Evolutionary conservation across 345 rosid genomes (phyloP), one percentile per base, ranked within the genome.

Genomic region (Rhodamnia argentea): DNA sequence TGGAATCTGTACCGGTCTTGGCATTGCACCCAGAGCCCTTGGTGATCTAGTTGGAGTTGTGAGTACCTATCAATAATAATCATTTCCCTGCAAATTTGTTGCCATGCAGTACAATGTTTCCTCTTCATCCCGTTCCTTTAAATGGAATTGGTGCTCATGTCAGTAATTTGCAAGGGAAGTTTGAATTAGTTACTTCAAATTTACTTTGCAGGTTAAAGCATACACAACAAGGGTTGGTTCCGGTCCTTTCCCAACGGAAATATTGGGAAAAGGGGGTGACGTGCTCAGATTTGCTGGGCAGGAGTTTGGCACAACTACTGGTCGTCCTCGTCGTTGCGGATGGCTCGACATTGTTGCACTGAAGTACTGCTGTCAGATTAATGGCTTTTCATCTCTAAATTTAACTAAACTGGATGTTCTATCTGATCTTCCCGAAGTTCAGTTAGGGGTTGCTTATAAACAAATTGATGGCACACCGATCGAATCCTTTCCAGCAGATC

Each of bases 251-350:
- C 99, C 99, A 0, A 97, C 99, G 18, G 99, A 97, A 90, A 92
- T 94, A 83, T 90, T 95, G 89, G 99, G 96, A 40, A 87, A 93
- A 85, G 98, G 94, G n/a, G 99, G 98, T 86, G 99, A 97, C 87
- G 88, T 92, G 85, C 99, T 97, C 42, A 91, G 99, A 91, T 89
- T 91, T 88, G 95, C 94, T 56, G 99, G 99, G 85, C 98, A 96
- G 82, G 99, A 95, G 91, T 96, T 97, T 89, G 99, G 99, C 85
- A 96, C 99, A 42, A 94, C 98, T 50, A 97, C 99, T 16, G 99
- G 99, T 51, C 99, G 99, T 62, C 99, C 99, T 89, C 98, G 99
- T 54, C 98, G 99, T 82, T 97, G 99, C 87, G 99, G 99, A 58
- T 97, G 99, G 99, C 99, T 97, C 13, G 99, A 97, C 90, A 85